Evolutionary conservation across 140 eudicot species (phyloP).

Genomic region (Stevia rebaudiana): DNA sequence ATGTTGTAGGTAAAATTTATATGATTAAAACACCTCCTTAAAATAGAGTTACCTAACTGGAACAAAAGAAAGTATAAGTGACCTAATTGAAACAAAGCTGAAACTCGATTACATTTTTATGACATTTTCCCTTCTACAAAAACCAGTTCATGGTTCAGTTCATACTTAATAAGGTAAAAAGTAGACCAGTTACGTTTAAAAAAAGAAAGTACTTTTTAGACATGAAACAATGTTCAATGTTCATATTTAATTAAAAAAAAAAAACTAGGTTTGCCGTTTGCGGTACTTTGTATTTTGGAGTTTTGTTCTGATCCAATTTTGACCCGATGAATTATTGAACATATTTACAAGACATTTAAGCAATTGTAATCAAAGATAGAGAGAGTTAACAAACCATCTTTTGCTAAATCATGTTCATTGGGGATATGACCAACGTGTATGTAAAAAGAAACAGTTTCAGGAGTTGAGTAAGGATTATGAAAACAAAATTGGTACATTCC

Average conservation of each 20-base stretch:
- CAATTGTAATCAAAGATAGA: background rate
- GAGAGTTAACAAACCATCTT: conserved; percentile 65
- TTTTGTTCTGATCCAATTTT: background rate
- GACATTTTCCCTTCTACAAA: background rate
- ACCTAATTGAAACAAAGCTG: background rate
- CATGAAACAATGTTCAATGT: background rate
- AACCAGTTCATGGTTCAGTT: background rate
- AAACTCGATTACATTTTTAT: no score
- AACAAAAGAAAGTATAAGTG: no score
- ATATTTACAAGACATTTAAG: background rate
- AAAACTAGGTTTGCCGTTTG: background rate
- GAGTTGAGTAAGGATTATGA: conserved; percentile 83
- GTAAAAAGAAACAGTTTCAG: conserved; percentile 93
- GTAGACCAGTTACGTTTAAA: background rate
- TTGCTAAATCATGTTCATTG: conserved; percentile 87
- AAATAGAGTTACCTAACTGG: no score
- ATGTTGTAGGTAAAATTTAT: no score
- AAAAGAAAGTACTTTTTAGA: background rate
- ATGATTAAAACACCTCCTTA: no score
- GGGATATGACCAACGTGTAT: conserved; percentile 97
- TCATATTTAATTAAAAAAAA: background rate
- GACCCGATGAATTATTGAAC: background rate
- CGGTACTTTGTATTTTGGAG: background rate
- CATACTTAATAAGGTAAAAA: background rate
- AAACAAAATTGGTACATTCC: conserved; percentile 97